phyloP scores from a whole-genome alignment of 2,329 filamentous ascomycete genomes.

The Pyricularia grisea region DNA sequence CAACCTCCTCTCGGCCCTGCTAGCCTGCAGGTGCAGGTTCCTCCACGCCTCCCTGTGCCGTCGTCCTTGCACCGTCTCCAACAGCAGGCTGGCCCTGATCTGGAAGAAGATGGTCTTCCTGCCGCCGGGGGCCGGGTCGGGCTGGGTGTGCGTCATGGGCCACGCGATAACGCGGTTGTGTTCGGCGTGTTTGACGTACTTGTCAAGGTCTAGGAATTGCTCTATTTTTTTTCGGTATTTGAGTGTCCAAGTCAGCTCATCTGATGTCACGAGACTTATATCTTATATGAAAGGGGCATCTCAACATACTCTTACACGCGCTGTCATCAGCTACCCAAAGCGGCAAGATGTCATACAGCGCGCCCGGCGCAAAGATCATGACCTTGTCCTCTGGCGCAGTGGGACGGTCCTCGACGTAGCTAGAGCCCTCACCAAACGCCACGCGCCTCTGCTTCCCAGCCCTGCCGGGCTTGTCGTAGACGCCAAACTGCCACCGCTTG shows the following conservation, averaged over 20 bases:
- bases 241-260: neutral
- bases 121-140: conserved; percentile 12
- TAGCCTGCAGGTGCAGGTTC: conserved; percentile 2
- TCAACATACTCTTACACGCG: conserved; percentile 24
- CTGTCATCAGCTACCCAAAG: conserved; percentile 28
- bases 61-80: conserved; percentile 3
- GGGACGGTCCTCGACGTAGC: conserved; percentile 1
- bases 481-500: conserved; percentile 16
- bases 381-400: conserved; percentile 14
- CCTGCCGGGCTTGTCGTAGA: conserved; percentile 16
- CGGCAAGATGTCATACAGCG: conserved; percentile 31
- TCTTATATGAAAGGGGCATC: neutral
- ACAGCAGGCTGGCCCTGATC: conserved; percentile 15
- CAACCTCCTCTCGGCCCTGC: conserved; percentile 4
- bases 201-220: conserved; percentile 13
- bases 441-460: conserved; percentile 4
- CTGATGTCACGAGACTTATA: neutral
- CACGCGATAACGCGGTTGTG: conserved; percentile 21
- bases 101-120: conserved; percentile 19
- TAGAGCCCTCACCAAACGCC: neutral
- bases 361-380: conserved; percentile 32
- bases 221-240: neutral
- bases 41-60: conserved; percentile 4
- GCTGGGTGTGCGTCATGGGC: conserved; percentile 19
- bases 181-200: conserved; percentile 16